Evolutionary conservation across 2,329 filamentous ascomycete species (phyloP).

Genomic region (Neurospora sp.): DNA sequence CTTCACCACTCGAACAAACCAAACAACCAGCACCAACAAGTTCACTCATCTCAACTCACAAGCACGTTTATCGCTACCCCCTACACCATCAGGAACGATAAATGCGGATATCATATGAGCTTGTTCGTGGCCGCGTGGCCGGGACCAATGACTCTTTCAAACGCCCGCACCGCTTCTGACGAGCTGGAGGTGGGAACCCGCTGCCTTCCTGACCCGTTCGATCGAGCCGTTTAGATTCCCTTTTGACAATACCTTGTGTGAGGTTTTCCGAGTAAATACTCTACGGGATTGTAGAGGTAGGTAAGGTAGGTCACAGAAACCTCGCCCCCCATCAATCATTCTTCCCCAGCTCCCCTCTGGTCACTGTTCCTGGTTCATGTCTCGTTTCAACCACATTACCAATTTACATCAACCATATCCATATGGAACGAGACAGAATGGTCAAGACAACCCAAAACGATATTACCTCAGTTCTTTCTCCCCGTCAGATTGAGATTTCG

Average conservation of each 20-base stretch:
- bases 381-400: neutral
- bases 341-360: no score
- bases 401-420: neutral
- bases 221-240: neutral
- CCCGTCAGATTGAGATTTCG: neutral
- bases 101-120: neutral
- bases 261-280: no score
- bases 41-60: neutral
- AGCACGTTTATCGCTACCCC: neutral
- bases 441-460: no score
- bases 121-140: neutral
- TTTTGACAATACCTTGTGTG: neutral
- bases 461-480: neutral
- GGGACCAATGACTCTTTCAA: neutral
- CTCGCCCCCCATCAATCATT: no score
- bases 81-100: neutral
- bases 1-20: neutral
- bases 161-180: neutral
- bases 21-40: neutral
- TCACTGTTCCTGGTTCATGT: neutral
- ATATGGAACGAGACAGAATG: neutral
- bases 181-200: neutral
- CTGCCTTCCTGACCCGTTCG: neutral
- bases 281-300: no score
- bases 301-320: no score